phyloP scores from a whole-genome alignment of 2,329 filamentous ascomycete genomes.

The Pseudogymnoascus sp. region DNA sequence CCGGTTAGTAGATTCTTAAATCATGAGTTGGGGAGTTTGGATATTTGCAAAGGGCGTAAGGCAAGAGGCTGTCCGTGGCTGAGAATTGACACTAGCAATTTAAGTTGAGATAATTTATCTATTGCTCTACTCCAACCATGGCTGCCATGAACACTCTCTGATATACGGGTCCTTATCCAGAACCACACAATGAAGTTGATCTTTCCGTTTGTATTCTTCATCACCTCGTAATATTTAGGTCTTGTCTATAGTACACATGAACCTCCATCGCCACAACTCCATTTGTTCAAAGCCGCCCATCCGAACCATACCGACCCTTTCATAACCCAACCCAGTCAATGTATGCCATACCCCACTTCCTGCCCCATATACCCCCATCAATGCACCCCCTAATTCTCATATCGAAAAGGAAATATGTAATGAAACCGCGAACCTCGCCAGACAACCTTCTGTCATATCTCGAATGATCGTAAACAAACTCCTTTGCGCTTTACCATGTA shows the following conservation, averaged over 20 bases:
- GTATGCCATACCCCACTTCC: background rate
- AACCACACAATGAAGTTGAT: background rate
- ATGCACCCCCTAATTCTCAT: background rate
- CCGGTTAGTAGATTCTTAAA: background rate
- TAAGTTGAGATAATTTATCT: background rate
- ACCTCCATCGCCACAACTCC: background rate
- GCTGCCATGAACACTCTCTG: background rate
- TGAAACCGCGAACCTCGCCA: background rate
- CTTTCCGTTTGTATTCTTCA: background rate
- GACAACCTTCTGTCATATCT: background rate
- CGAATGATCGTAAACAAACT: background rate
- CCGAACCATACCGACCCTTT: background rate
- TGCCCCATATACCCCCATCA: background rate
- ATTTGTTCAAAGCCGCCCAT: background rate
- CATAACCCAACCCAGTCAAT: background rate
- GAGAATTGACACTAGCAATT: background rate
- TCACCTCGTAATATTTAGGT: conserved; percentile 7
- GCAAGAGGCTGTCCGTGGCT: background rate
- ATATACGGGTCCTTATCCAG: background rate
- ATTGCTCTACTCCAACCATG: background rate
- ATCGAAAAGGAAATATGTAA: background rate
- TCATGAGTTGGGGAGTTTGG: background rate
- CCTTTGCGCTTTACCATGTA: background rate
- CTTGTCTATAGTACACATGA: conserved; percentile 11
- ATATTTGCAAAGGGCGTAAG: background rate